These are phyloP conservation scores for Cairneyella variabilis DNA, from an alignment of 495 filamentous ascomycete species.

Conservation along the genomic window DNA sequence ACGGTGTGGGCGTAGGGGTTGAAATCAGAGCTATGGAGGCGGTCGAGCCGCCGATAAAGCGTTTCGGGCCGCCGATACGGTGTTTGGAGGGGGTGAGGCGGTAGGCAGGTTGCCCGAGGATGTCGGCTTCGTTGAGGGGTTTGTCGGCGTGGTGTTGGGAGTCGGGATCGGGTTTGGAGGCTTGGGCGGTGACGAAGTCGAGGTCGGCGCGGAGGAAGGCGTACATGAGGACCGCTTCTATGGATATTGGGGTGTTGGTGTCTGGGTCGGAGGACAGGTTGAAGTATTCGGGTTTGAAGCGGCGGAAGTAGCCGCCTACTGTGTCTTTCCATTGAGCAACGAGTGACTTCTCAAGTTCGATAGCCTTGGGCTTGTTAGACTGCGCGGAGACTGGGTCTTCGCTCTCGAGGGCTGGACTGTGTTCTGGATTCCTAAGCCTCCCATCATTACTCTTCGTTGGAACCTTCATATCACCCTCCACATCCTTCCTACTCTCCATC, in stretches of 20 bases:
- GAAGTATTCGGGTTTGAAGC: constrained; percentile 74
- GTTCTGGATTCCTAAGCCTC: constrained; percentile 25
- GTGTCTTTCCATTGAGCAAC: constrained; percentile 75
- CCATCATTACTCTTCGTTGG: constrained; percentile 28
- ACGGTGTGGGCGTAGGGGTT: constrained; percentile 84
- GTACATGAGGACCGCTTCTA: constrained; percentile 73
- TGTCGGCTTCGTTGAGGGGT: constrained; percentile 76
- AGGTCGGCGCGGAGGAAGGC: constrained; percentile 90
- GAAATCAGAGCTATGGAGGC: constrained; percentile 85
- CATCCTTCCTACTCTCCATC: neutral
- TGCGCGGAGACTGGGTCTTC: constrained; percentile 29
- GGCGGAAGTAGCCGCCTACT: constrained; percentile 89
- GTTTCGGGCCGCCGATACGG: constrained; percentile 62
- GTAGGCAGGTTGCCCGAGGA: constrained; percentile 65
- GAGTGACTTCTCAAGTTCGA: constrained; percentile 61
- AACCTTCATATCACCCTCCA: constrained; percentile 19
- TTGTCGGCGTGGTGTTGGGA: constrained; percentile 57
- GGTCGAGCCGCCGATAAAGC: constrained; percentile 90
- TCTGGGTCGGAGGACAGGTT: constrained; percentile 27
- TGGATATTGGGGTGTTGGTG: constrained; percentile 27
- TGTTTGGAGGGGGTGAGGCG: constrained; percentile 45
- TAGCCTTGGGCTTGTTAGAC: constrained; percentile 40
- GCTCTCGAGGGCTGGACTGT: constrained; percentile 27
- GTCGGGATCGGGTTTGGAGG: constrained; percentile 62
- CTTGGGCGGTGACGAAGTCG: constrained; percentile 87